Evolutionary conservation across 148 eudicot genomes (phyloP), one percentile per base, ranked within the genome.

Genomic region (Silene latifolia): DNA sequence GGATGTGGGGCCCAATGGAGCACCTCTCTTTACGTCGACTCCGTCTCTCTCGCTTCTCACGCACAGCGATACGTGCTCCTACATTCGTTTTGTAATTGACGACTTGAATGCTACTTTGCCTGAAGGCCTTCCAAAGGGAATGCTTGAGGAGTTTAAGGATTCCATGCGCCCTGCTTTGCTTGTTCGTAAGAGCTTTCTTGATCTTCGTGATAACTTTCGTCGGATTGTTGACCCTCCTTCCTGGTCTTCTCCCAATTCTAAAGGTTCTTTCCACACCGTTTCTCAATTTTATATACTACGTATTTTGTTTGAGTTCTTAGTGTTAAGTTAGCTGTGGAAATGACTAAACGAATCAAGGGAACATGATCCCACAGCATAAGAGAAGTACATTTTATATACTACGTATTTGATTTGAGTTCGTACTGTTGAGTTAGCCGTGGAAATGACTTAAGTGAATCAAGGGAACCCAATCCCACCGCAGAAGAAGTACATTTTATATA

Each of bases 191-290:
- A 85, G 90, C 75, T 94, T 94, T 79, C 80, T 94, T 83, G 97
- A 94, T 79, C 97, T 94, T 27, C 87, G 98, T 32, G 97, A 94
- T 82, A 94, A 94, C 82, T 94, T 88, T 62, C 86, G 91, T 73
- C 89, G 92, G 19, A 82, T 88, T 83, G 93, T 85, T 70, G 97
- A 94, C 78, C 98, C 98, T 77, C 84, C 96, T 8, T 46, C 85
- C 64, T 85, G 86, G 77, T 80, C 85, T 15, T 77, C 84, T 59
- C 61, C 78, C 39, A 74, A 84, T 72, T 57, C 75, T 53, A 87
- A 90, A 79, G 93, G 91, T 89, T 64, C 1, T 64, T 42, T 67
- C 9, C 48, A 18, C 7, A 5, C 9, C 7, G 3, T 17, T 35
- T 8, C 44, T 39, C 48, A 15, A 51, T 15, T 32, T 32, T 39